Base-by-base conservation (phyloP, 2,329 filamentous ascomycete species). In the Diplodia corticola region DNA sequence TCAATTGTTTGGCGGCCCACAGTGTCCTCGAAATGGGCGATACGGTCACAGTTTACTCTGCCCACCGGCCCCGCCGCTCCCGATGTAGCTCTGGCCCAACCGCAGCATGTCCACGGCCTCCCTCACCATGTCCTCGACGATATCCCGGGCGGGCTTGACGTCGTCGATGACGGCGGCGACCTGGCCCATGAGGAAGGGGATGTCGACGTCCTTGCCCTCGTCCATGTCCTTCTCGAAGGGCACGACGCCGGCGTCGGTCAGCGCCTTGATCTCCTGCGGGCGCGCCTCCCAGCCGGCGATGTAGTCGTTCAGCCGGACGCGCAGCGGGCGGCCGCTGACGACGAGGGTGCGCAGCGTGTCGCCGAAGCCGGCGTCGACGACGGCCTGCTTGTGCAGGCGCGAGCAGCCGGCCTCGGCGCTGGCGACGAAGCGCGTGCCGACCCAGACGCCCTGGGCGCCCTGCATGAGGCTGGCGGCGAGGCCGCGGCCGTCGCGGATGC, bases 151-250 rank as follows among this genome's bases (percentile, higher is more conserved):
- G 0, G 93, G 92, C 81, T 95, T 88, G 67, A 97, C 86, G 70
- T 89, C 87, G 37, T 81, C 78, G 66, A 97, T 91, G 1, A 89
- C 85, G 1, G 91, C 93, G 0, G 92, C 91, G 9, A 97, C 93
- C 80, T 97, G 92, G 1, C 94, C 94, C 94, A 97, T 97, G 73
- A 97, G 76, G 78, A 94, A 93, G 13, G 94, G 94, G 65, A 91
- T 82, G 74, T 97, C 94, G 13, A 96, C 82, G 48, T 97, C 92
- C 65, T 88, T 89, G 1, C 90, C 91, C 64, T 92, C 84, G 59
- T 96, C 91, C 73, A 97, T 82, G 75, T 98, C 94, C 74, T 91
- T 84, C 79, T 90, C 87, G 69, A 97, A 82, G 0, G 94, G 94
- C 68, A 96, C 89, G 33, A 96, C 80, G 0, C 94, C 94, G 70